Base-by-base conservation (phyloP, 768 basidiomycete genomes). In the Amanita molliuscula region DNA sequence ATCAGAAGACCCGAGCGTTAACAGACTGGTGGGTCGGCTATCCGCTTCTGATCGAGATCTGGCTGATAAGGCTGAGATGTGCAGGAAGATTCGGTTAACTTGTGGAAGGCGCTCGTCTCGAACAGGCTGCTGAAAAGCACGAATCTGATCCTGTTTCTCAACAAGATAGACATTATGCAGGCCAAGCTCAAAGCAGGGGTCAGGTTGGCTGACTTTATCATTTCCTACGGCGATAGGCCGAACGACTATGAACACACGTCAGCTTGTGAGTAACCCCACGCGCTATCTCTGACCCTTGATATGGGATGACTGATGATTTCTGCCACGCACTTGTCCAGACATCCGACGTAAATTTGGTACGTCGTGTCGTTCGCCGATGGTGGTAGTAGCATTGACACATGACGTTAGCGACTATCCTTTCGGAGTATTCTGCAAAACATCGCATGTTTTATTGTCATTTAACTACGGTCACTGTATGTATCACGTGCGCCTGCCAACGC, bases 161-260 rank as follows among this genome's bases (percentile, higher is more conserved):
- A 89, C 67, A 90, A 90, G 61, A 82, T 82, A 52, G 86, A 88
- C 58, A 83, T 88, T 52, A 65, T 89, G 48, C 76, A 76, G 53
- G 57, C 70, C 40, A 88, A 88, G 58, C 75, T 88, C 9, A 65
- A 68, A 16, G 71, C 82, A 1, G 86, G 86, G 26, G 73, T 84
- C 50, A 72, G 73, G 52, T 65, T 88, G 26, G 65, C 72, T 29
- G 80, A 82, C 59, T 84, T 82, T 56, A 84, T 88, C 26, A 75
- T 82, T 42, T 84, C 81, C 42, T 88, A 82, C 58, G 77, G 75
- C 7, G 76, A 81, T 50, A 73, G 84, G 42, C 67, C 77, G 18
- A 88, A 88, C 47, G 82, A 86, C 56, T 66, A 82, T 33, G 82
- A 85, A 11, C 78, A 70, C n/a, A 76, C 76, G 0, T 76, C 81